A percentile compares a stretch with the other conserved stretches of the same genome.
Conservation (phyloP, 2,329 filamentous ascomycete genomes). For the Claviceps citrina region DNA sequence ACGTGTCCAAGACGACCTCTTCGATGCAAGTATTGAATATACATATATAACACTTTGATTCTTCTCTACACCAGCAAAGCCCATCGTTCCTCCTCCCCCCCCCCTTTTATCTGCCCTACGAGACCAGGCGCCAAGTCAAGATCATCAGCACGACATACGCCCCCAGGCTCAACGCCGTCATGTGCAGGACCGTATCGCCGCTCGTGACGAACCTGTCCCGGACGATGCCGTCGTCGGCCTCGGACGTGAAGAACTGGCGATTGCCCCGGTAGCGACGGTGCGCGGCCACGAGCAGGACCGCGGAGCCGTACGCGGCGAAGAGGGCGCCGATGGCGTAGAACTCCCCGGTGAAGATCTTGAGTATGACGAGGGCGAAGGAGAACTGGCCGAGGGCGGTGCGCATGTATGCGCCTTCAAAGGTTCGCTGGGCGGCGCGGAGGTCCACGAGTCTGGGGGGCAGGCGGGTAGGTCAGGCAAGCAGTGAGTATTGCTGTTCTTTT, state of each 20-base stretch:
- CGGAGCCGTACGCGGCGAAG: conserved; percentile 80
- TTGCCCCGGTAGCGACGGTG: conserved; percentile 87
- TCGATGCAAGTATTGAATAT: too few relatives aligned
- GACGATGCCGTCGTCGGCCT: conserved; percentile 17
- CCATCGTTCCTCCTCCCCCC: too few relatives aligned
- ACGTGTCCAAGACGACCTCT: too few relatives aligned
- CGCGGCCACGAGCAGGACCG: conserved; percentile 66
- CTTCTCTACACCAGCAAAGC: too few relatives aligned
- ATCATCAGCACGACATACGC: conserved; percentile 43
- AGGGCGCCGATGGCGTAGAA: conserved; percentile 96
- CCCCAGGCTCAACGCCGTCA: conserved; percentile 40
- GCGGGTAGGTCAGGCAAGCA: too few relatives aligned
- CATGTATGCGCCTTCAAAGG: conserved; percentile 93
- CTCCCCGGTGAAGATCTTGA: conserved; percentile 86
- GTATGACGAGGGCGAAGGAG: conserved; percentile 79
- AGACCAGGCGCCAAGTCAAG: conserved; percentile 33
- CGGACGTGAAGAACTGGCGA: conserved; percentile 66
- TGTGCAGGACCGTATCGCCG: conserved; percentile 44
- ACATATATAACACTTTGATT: too few relatives aligned
- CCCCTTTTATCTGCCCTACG: conserved; percentile 4
- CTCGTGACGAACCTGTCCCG: conserved; percentile 46
- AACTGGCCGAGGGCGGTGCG: conserved; percentile 90
- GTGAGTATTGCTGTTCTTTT: neutral
- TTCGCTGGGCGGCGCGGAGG: conserved; percentile 84
- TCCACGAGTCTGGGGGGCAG: conserved; percentile 53